These are phyloP conservation scores for Debaryomycetaceae sp. DNA, from an alignment of 1,139 yeast genomes.

Conservation along the genomic window DNA sequence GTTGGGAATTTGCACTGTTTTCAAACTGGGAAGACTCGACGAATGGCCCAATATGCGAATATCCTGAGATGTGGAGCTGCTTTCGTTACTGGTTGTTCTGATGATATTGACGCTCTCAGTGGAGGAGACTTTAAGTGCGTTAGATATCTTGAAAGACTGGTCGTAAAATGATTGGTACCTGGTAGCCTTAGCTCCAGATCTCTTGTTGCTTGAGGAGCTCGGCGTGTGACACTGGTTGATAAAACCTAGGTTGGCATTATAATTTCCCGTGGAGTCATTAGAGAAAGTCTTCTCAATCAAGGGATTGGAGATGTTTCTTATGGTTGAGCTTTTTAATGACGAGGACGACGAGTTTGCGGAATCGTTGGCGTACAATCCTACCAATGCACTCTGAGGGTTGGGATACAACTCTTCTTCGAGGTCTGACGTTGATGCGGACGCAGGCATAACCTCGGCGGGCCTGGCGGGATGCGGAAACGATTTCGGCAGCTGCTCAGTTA, in stretches of 20 bases:
- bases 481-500: constrained; percentile 23
- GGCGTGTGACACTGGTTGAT: constrained; percentile 10
- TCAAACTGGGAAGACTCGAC: constrained; percentile 36
- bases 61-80: constrained; percentile 7
- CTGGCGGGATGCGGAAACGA: too few species aligned
- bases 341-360: constrained; percentile 35
- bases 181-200: constrained; percentile 46
- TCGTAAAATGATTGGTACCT: constrained; percentile 50
- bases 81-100: constrained; percentile 19
- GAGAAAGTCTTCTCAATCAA: constrained; percentile 31
- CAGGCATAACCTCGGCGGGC: constrained; percentile 4
- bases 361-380: constrained; percentile 24
- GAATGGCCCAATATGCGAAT: constrained; percentile 32
- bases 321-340: constrained; percentile 20
- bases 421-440: constrained; percentile 4
- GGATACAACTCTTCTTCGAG: constrained; percentile 14
- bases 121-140: constrained; percentile 41
- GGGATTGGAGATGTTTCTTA: constrained; percentile 14
- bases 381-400: constrained; percentile 22
- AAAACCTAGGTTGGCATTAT: constrained; percentile 13
- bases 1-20: constrained; percentile 13
- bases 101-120: constrained; percentile 38
- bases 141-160: constrained; percentile 41
- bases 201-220: constrained; percentile 22
- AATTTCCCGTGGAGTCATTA: constrained; percentile 30